Conservation (phyloP, 371 early-diverging fungal species). For the Dinochytrium kinnereticum region DNA sequence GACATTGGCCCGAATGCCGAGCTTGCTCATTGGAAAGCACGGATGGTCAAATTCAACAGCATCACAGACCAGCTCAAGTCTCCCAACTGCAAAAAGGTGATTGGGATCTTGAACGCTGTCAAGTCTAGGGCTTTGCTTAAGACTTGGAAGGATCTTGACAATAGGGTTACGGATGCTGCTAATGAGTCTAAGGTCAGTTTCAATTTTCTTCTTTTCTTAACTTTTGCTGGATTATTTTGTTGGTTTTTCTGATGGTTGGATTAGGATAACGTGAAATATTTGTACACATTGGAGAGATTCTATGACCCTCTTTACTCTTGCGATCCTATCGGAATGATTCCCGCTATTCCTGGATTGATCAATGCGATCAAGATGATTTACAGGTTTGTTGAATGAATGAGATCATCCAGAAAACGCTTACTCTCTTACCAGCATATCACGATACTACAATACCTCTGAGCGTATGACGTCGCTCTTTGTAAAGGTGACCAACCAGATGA, state of each 20-base stretch:
- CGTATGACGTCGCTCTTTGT: constrained; percentile 69
- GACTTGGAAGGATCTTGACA: constrained; percentile 67
- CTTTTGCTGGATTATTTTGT: neutral
- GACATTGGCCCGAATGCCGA: constrained; percentile 71
- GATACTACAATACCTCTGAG: constrained; percentile 70
- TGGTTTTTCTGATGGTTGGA: neutral
- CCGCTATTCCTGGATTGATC: constrained; percentile 65
- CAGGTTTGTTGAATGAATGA: too few relatives aligned
- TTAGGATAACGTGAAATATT: constrained; percentile 67
- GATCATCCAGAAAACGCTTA: neutral
- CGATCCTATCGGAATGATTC: constrained; percentile 65
- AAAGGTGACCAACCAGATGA: constrained; percentile 72
- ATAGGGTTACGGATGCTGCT: constrained; percentile 69
- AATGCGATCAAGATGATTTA: constrained; percentile 73
- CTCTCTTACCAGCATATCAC: constrained; percentile 51
- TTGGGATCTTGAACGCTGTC: constrained; percentile 62
- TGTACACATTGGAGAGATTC: constrained; percentile 66
- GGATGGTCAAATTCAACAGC: constrained; percentile 70
- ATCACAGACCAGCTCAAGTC: constrained; percentile 68
- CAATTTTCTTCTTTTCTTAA: neutral
- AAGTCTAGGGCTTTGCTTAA: constrained; percentile 58
- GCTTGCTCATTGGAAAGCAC: constrained; percentile 67
- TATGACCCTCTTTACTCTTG: constrained; percentile 65
- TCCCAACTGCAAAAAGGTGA: constrained; percentile 62
- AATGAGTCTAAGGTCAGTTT: constrained; percentile 65